Evolutionary conservation across 1,284 basidiomycete species (phyloP).

Genomic region (Fomitiporia mediterranea): DNA sequence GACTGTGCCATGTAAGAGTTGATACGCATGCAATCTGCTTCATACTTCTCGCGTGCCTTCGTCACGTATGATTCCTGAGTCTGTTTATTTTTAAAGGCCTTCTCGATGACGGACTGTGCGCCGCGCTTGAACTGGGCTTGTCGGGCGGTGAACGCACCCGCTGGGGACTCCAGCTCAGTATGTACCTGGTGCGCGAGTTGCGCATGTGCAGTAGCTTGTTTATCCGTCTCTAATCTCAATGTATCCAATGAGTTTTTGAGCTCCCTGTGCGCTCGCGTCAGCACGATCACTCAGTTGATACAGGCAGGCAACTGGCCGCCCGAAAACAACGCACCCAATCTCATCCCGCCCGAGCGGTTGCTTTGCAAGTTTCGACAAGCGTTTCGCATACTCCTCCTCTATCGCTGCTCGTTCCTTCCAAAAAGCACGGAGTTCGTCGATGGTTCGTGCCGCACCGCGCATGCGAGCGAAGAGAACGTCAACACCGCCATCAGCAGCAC

Average conservation of each 20-base stretch:
- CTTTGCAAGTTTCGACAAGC: slow-evolving; percentile 80
- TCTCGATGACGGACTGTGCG: slow-evolving; percentile 75
- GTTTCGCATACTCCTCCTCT: slow-evolving; percentile 95
- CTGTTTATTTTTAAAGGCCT: slow-evolving; percentile 83
- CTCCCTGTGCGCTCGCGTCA: slow-evolving; percentile 47
- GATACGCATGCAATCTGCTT: slow-evolving; percentile 90
- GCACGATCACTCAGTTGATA: slow-evolving; percentile 18
- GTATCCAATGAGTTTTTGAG: slow-evolving; percentile 75
- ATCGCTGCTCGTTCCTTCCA: slow-evolving; percentile 91
- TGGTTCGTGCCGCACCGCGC: slow-evolving; percentile 78
- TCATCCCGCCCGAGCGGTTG: slow-evolving; percentile 79
- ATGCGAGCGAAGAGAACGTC: slow-evolving; percentile 88
- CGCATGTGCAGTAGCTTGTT: slow-evolving; percentile 68
- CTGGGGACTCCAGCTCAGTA: slow-evolving; percentile 70
- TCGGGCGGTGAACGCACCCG: slow-evolving; percentile 57
- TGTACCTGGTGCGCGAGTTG: slow-evolving; percentile 73
- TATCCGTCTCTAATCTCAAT: slow-evolving; percentile 79
- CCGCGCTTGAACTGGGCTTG: slow-evolving; percentile 75
- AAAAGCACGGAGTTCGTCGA: slow-evolving; percentile 82
- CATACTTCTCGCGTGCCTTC: slow-evolving; percentile 93
- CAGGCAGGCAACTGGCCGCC: slow-evolving; percentile 16
- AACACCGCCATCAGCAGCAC: slow-evolving; percentile 78
- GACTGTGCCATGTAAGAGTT: slow-evolving; percentile 95
- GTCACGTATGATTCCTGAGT: slow-evolving; percentile 78
- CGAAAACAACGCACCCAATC: slow-evolving; percentile 64